Base-by-base conservation (phyloP, 1,284 basidiomycete species). In the Pseudozyma sp. region DNA sequence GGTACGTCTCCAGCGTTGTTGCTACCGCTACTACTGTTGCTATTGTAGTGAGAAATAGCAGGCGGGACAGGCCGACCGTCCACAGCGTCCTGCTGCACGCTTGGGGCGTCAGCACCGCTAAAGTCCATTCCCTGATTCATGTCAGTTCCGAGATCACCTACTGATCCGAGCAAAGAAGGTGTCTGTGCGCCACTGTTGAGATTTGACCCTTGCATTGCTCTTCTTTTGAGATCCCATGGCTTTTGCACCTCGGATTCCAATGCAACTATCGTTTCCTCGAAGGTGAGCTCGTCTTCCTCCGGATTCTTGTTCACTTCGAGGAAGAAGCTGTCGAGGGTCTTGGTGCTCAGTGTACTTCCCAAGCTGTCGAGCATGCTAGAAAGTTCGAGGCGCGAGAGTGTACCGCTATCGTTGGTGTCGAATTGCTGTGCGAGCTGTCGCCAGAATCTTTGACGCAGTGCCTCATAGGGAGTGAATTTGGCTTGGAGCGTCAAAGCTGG, bases 281-380 rank as follows among this genome's bases (percentile, higher is more conserved):
- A 86, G 0, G 91, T 92, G 47, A 99, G 86, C 78, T 93, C 91
- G 70, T 92, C 94, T 21, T 87, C 86, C 5, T 89, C 88, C 0
- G 91, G 88, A 9, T 89, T 73, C 87, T 86, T 94, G 93, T 75
- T 88, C 88, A 81, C 88, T 9, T 62, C 58, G 2, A 42, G 19
- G 53, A 79, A 84, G 48, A 79, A 81, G 89, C 88, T 9, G 87
- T 89, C 86, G 92, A 98, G 88, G 1, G 96, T 99, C 52, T 90
- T 87, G 0, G 86, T 86, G 4, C 93, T 93, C 42, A 99, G 89
- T 0, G 96, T 98, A 2, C 94, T 96, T 4, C 95, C 95, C 35
- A 99, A 90, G 6, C 95, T 97, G 86, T 97, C 95, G 55, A 99
- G 91, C 93, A 98, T 96, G n/a, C 93, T 92, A 0, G 92, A 92